Evolutionary conservation across 768 basidiomycete genomes (phyloP).

Genomic region (Tylopilus sp.): DNA sequence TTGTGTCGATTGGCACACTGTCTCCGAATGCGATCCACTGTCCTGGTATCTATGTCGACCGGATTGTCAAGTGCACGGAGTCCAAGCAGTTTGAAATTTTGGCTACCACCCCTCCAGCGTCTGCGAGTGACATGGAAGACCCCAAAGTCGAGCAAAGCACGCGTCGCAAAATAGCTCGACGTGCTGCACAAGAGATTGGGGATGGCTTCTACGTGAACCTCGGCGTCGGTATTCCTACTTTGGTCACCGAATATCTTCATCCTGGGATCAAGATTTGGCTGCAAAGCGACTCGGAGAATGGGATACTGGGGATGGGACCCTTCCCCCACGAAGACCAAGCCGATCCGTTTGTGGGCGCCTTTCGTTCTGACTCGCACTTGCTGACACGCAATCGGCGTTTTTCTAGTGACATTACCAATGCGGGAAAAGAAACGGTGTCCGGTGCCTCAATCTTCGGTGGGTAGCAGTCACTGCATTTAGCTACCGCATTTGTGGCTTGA

Average conservation of each 20-base stretch:
- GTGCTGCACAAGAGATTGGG: conserved; percentile 83
- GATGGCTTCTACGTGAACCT: conserved; percentile 85
- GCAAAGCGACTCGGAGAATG: conserved; percentile 89
- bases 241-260: conserved; percentile 72
- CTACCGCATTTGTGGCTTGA: conserved; percentile 21
- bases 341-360: conserved; percentile 59
- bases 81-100: conserved; percentile 73
- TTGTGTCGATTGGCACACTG: conserved; percentile 75
- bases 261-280: conserved; percentile 73
- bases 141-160: conserved; percentile 49
- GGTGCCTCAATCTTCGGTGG: conserved; percentile 85
- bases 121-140: conserved; percentile 37
- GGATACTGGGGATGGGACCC: conserved; percentile 82
- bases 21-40: conserved; percentile 81
- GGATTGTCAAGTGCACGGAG: conserved; percentile 71
- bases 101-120: conserved; percentile 53
- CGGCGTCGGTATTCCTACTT: conserved; percentile 88
- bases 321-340: conserved; percentile 74
- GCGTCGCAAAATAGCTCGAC: conserved; percentile 71
- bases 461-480: conserved; percentile 52
- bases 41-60: conserved; percentile 80
- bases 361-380: neutral
- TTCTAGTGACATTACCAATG: conserved; percentile 80
- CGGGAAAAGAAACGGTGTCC: conserved; percentile 91
- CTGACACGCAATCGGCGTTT: neutral